Conservation (phyloP, 371 early-diverging fungal genomes). For the Mucor saturninus region DNA sequence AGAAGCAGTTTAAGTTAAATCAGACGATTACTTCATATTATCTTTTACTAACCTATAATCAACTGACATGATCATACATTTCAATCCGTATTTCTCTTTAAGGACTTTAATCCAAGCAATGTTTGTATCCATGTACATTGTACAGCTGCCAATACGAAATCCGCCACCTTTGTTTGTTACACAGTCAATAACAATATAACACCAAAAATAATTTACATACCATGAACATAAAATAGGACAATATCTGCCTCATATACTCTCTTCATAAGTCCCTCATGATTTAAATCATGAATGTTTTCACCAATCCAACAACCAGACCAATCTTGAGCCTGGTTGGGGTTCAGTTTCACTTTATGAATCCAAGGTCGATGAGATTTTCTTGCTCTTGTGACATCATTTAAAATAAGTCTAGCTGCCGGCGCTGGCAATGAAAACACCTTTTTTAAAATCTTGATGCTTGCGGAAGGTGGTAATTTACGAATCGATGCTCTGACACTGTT, state of each 20-base stretch:
- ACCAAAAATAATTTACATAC: background rate
- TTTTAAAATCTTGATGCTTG: constrained; percentile 43
- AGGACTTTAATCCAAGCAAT: constrained; percentile 44
- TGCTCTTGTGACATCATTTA: constrained; percentile 49
- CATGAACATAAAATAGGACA: constrained; percentile 42
- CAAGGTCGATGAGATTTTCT: constrained; percentile 46
- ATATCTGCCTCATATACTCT: constrained; percentile 47
- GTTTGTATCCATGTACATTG: constrained; percentile 57
- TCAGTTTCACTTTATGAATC: constrained; percentile 36
- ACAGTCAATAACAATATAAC: background rate
- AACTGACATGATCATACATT: constrained; percentile 49
- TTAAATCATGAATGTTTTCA: constrained; percentile 37
- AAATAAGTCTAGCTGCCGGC: constrained; percentile 50
- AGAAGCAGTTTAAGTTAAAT: background rate
- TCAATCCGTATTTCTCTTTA: constrained; percentile 45
- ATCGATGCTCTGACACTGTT: constrained; percentile 36
- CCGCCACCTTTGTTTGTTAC: constrained; percentile 44
- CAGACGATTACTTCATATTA: background rate
- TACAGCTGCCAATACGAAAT: constrained; percentile 51
- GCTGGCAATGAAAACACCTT: constrained; percentile 51
- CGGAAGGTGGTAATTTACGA: constrained; percentile 42
- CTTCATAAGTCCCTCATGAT: constrained; percentile 27
- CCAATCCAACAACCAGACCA: constrained; percentile 62
- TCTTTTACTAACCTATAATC: constrained; percentile 35
- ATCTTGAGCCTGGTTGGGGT: constrained; percentile 25